A percentile compares a stretch with the other conserved stretches of the same genome.
Conservation (phyloP, 192 early-diverging fungal species). For the Lobulomyces angularis region DNA sequence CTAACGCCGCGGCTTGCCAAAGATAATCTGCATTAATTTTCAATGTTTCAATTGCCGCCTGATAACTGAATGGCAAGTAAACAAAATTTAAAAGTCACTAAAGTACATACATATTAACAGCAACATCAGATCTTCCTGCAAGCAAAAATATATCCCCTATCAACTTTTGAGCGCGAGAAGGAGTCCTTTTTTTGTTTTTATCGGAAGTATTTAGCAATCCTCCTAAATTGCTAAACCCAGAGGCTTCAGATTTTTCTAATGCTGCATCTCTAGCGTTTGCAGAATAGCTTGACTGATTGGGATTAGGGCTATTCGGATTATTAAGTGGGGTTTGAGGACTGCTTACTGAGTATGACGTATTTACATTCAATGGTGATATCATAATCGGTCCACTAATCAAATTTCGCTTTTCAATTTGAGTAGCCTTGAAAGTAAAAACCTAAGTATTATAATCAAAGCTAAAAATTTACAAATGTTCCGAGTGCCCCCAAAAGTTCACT, state of each 20-base stretch:
- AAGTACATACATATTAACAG: constrained; percentile 37
- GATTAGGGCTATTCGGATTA: neutral
- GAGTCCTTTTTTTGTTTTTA: constrained; percentile 48
- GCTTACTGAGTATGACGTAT: constrained; percentile 6
- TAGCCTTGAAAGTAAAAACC: constrained; percentile 17
- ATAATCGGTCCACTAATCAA: constrained; percentile 39
- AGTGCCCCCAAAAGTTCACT: constrained; percentile 57
- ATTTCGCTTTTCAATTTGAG: constrained; percentile 41
- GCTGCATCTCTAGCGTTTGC: neutral
- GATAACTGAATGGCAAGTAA: constrained; percentile 41
- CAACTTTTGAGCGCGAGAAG: constrained; percentile 58
- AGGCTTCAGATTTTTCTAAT: neutral
- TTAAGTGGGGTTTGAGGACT: constrained; percentile 4
- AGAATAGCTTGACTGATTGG: neutral
- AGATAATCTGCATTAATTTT: constrained; percentile 57
- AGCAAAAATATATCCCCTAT: constrained; percentile 63
- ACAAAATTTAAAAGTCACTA: neutral
- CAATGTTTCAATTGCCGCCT: constrained; percentile 49
- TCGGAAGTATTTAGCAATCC: constrained; percentile 17
- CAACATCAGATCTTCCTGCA: constrained; percentile 57
- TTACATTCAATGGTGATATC: constrained; percentile 6
- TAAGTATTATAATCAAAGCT: neutral
- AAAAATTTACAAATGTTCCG: constrained; percentile 38
- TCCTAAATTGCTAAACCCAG: neutral
- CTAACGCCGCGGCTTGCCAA: constrained; percentile 64